These are phyloP conservation scores for Pythium plurisporium DNA, from an alignment of 352 stramenopile genomes.

Conservation along the genomic window DNA sequence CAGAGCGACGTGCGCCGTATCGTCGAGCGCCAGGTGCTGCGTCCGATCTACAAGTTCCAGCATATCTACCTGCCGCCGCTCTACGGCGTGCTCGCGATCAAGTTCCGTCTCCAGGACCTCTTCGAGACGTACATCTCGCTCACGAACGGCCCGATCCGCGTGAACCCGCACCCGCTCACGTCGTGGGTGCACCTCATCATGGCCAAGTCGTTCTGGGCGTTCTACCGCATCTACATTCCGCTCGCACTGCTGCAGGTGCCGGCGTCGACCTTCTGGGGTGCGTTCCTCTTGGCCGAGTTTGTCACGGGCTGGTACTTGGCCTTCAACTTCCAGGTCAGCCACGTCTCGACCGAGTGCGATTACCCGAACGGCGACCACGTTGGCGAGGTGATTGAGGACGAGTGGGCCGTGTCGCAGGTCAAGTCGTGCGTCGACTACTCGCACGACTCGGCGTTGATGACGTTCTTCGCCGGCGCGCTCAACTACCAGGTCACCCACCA, in stretches of 20 bases:
- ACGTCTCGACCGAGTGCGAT: constrained; percentile 88
- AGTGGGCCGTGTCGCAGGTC: constrained; percentile 93
- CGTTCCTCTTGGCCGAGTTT: constrained; percentile 88
- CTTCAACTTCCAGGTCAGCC: constrained; percentile 93
- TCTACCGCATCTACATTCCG: constrained; percentile 88
- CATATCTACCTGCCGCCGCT: constrained; percentile 92
- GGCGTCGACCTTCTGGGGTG: constrained; percentile 53
- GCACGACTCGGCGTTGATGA: constrained; percentile 72
- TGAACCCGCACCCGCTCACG: constrained; percentile 82
- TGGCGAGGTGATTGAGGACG: constrained; percentile 65
- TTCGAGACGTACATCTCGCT: constrained; percentile 84
- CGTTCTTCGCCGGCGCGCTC: constrained; percentile 93
- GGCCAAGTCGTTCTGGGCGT: constrained; percentile 86
- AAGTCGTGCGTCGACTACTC: constrained; percentile 94
- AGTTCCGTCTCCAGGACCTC: constrained; percentile 92
- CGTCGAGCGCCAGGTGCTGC: constrained; percentile 80
- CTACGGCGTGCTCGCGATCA: constrained; percentile 92
- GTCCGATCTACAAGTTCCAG: constrained; percentile 89
- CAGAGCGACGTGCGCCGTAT: constrained; percentile 83
- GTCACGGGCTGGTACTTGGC: constrained; percentile 91
- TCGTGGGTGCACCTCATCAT: constrained; percentile 82
- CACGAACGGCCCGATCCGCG: constrained; percentile 87
- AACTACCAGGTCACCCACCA: constrained; percentile 97
- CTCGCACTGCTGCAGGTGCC: constrained; percentile 68
- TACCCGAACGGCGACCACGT: constrained; percentile 75